phyloP scores from a whole-genome alignment of 2,329 filamentous ascomycete species.

The Akanthomyces uredinophilus region DNA sequence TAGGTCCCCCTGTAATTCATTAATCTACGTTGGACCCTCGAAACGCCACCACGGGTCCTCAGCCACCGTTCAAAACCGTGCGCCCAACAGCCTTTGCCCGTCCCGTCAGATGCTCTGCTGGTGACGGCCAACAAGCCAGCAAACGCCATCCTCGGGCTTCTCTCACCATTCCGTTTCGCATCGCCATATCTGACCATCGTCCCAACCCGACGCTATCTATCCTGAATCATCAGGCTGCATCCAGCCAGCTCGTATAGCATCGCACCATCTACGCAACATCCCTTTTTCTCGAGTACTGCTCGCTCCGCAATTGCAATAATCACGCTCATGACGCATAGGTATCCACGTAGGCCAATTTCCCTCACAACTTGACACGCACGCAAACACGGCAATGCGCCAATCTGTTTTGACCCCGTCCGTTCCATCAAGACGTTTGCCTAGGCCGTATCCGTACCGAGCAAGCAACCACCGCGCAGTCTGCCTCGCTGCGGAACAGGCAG shows the following conservation, averaged over 20 bases:
- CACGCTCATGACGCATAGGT: slow-evolving; percentile 11
- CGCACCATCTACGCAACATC: not conserved
- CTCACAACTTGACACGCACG: not conserved
- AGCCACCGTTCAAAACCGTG: slow-evolving; percentile 6
- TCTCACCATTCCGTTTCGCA: not conserved
- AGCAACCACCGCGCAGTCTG: slow-evolving; percentile 8
- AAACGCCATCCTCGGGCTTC: not conserved
- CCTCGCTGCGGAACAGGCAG: not conserved
- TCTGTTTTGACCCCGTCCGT: slow-evolving; percentile 9
- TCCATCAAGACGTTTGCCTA: not conserved
- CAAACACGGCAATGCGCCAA: not conserved
- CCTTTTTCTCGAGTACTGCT: not conserved
- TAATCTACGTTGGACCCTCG: not conserved
- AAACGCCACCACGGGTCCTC: not conserved
- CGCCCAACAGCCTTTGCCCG: slow-evolving; percentile 2
- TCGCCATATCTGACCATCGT: not conserved
- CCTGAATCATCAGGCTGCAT: not conserved
- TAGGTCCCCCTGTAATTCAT: not conserved
- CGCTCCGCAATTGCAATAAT: not conserved
- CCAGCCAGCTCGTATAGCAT: not conserved
- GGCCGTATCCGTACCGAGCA: not conserved
- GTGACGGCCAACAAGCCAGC: slow-evolving; percentile 1
- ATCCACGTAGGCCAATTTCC: slow-evolving; percentile 11
- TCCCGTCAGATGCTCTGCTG: not conserved
- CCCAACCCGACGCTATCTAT: not conserved